Evolutionary conservation across 2,329 filamentous ascomycete species (phyloP), one percentile per base, ranked within the genome.

Genomic region (Trichoderma sp.): DNA sequence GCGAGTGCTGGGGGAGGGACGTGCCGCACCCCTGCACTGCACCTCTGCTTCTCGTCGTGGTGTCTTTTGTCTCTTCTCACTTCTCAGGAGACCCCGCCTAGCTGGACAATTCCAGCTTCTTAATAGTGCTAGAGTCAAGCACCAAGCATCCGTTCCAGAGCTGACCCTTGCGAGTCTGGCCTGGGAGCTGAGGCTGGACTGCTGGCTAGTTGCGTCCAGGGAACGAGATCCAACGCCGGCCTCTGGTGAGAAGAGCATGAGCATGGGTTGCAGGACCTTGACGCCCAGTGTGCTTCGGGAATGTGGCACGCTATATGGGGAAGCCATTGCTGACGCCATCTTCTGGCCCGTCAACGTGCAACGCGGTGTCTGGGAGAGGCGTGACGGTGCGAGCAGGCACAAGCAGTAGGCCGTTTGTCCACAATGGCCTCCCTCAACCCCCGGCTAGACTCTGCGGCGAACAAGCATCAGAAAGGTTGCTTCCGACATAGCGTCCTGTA

Each of bases 401-500:
- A 30, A 43, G 50, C 63, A 23, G 26, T 47, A 70, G 28, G 59
- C 59, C 47, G 47, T 50, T 13, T 50, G 26, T 65, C 59, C 64
- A 57, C 63, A n/a, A 57, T 55, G 57, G 23, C 47, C 68, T 70
- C 62, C n/a, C 34, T 13, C 34, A 36, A 36, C 36, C 70, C 71
- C 71, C 71, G 71, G 59, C 66, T 59, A 72, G 71, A 55, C 53
- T 69, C 47, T 64, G 59, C 71, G 67, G 65, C 70, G 65, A 43
- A 72, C 67, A 68, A 72, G 68, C 72, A 71, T 73, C 58, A 65
- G 58, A 74, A 62, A 73, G 72, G 73, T 72, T 70, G 73, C 67
- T 66, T 71, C 67, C 59, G 73, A 75, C 71, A 74, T 72, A 67
- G 61, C 50, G 53, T 74, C 39, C 74, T 78, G 78, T 79, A 73